These are phyloP conservation scores for Beauveria brongniartii DNA, from an alignment of 2,329 filamentous ascomycete species.

Conservation along the genomic window DNA sequence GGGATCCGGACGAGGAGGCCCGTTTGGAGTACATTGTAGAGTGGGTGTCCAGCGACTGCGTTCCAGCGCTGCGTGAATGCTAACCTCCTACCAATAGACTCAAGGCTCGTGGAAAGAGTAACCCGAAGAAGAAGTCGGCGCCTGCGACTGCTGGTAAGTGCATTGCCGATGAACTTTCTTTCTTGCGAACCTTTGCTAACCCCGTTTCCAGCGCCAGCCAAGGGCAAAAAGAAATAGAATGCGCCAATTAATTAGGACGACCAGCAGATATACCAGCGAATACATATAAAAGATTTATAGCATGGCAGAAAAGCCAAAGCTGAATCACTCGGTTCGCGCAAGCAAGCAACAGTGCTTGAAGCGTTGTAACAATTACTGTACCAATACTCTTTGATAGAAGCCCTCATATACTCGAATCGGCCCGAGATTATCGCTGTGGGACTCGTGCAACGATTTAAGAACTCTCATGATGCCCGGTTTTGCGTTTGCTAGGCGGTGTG, in stretches of 20 bases:
- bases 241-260: not conserved
- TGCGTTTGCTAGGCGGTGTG: not conserved
- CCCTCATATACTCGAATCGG: not conserved
- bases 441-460: not conserved
- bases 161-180: not conserved
- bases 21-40: conserved; percentile 67
- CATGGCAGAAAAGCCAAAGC: not conserved
- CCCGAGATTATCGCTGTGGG: not conserved
- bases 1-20: conserved; percentile 71
- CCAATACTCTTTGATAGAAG: conserved; percentile 4
- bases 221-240: conserved; percentile 17
- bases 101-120: conserved; percentile 75
- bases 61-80: conserved; percentile 10
- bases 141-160: conserved; percentile 23
- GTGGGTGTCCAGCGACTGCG: conserved; percentile 31
- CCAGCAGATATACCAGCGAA: not conserved
- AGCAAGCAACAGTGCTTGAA: not conserved
- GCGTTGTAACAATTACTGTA: conserved; percentile 9
- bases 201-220: conserved; percentile 17
- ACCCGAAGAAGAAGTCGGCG: conserved; percentile 79
- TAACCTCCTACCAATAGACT: conserved; percentile 40
- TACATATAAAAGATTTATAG: not conserved
- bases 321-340: not conserved
- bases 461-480: not conserved
- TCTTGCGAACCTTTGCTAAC: not conserved